phyloP scores from a whole-genome alignment of 352 stramenopile species.

The Globisporangium cylindrosporum region DNA sequence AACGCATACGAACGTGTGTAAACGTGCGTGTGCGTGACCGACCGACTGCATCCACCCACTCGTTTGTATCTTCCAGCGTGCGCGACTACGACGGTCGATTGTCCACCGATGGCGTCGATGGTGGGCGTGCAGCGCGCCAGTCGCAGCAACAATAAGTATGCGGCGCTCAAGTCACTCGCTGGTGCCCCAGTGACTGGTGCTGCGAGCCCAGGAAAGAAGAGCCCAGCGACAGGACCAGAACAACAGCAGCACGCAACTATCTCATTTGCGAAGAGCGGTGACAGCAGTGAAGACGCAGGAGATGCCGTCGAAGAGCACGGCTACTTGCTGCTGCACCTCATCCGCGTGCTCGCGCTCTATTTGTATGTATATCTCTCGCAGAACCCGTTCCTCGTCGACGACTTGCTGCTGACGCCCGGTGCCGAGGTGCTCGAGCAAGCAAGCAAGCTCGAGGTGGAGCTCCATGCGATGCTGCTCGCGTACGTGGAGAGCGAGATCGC shows the following conservation, averaged over 20 bases:
- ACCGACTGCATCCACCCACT: neutral
- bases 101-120: constrained; percentile 3
- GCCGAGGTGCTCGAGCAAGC: constrained; percentile 14
- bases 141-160: constrained; percentile 1
- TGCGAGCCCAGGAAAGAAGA: neutral
- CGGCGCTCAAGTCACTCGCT: neutral
- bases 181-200: neutral
- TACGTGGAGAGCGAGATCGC: constrained; percentile 46
- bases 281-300: neutral
- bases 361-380: constrained; percentile 57
- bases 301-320: constrained; percentile 18
- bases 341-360: constrained; percentile 61
- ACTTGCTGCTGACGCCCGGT: constrained; percentile 31
- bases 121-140: neutral
- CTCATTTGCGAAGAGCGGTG: neutral
- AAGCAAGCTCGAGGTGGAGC: constrained; percentile 25
- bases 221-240: neutral
- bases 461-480: constrained; percentile 37
- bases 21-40: neutral
- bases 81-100: neutral
- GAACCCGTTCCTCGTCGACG: constrained; percentile 28
- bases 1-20: neutral
- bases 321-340: constrained; percentile 51
- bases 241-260: constrained; percentile 2
- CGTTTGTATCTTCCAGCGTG: neutral